Conservation (phyloP, 805 yeast species). For the Lipomyces orientalis region DNA sequence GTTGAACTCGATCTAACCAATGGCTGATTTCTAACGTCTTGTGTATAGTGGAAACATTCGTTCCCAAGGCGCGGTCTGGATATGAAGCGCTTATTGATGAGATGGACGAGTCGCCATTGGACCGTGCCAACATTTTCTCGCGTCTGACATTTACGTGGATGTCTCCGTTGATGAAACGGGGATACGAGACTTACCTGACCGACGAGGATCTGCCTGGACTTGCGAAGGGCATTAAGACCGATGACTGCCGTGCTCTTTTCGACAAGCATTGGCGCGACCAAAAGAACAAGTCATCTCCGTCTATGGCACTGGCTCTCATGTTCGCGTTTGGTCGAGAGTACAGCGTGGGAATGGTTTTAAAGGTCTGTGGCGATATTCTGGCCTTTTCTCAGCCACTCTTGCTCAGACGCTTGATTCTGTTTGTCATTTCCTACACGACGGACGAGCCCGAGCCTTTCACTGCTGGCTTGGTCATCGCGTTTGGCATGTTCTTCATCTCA, state of each 20-base stretch:
- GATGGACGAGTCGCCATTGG: constrained; percentile 52
- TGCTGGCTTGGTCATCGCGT: constrained; percentile 67
- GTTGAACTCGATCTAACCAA: constrained; percentile 27
- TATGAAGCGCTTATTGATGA: constrained; percentile 46
- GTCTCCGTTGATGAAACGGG: constrained; percentile 80
- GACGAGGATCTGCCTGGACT: constrained; percentile 75
- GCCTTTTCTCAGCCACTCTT: constrained; percentile 90
- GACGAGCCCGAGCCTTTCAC: constrained; percentile 54
- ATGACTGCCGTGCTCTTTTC: constrained; percentile 56
- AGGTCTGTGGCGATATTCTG: constrained; percentile 73
- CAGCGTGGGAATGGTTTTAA: constrained; percentile 71
- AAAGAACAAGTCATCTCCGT: constrained; percentile 50
- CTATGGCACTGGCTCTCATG: constrained; percentile 65
- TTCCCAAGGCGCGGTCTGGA: constrained; percentile 48
- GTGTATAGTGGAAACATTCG: constrained; percentile 52
- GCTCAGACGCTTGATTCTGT: constrained; percentile 66
- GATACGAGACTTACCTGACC: constrained; percentile 62
- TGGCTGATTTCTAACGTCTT: constrained; percentile 48
- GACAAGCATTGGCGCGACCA: constrained; percentile 67
- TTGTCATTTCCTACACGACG: constrained; percentile 56
- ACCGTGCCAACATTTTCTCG: constrained; percentile 74
- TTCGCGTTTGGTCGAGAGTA: constrained; percentile 78
- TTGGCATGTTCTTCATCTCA: constrained; percentile 66
- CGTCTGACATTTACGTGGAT: constrained; percentile 87
- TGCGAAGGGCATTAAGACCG: constrained; percentile 69